Evolutionary conservation across 805 yeast species (phyloP), one percentile per base, ranked within the genome.

Genomic region (Ogataea nakhonphanomensis): DNA sequence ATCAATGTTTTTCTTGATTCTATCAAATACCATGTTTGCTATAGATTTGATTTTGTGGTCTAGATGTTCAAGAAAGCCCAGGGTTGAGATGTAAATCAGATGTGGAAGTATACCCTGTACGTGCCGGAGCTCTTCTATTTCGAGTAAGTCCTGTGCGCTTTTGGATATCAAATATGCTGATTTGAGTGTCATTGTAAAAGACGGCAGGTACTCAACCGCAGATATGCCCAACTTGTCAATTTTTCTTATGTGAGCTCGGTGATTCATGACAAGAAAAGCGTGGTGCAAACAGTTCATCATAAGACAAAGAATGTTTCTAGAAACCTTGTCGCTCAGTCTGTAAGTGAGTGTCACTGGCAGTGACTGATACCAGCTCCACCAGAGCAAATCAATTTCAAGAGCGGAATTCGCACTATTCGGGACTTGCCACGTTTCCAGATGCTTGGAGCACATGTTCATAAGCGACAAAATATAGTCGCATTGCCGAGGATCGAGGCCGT

Each of bases 351-450:
- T 71, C 2, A 71, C 64, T 1, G 90, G 88, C 43, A 84, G 59
- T 43, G 72, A 73, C 41, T 75, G 72, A 64, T 81, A 79, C 90
- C 90, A 83, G 35, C 76, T 70, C 22, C 85, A 84, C 77, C 84
- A 73, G 30, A 84, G 70, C 74, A 76, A 71, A 57, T 84, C 91
- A 53, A 29, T 34, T 9, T 37, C 35, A 30, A 46, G 13, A 6
- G 44, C 37, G 7, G 44, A 25, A 10, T 28, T 32, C 31, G 28
- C 40, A 20, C 24, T 29, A 5, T 30, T 5, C 12, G 41, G 44
- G 8, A 43, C 26, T 9, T 24, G n/a, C 34, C 44, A 33, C 9
- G 40, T 36, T 32, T 37, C 21, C 12, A 37, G 22, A 33, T 36
- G 37, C 11, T 33, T 31, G 6, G 13, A 22, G 21, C 41, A 36